These are phyloP conservation scores for Pharus latifolius DNA, from an alignment of 176 grass and related monocot genomes.

Conservation along the genomic window DNA sequence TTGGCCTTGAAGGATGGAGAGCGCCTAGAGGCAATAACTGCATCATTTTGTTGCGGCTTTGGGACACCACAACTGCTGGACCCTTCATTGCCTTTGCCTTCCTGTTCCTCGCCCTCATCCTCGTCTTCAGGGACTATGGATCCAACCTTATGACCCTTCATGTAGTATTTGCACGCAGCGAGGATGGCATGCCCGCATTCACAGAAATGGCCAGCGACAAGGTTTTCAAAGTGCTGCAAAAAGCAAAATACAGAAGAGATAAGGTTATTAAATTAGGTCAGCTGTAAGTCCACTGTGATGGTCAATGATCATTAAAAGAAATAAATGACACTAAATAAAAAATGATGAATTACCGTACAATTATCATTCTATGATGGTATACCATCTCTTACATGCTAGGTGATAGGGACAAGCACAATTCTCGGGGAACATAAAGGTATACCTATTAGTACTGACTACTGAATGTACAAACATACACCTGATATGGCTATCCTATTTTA, in stretches of 20 bases:
- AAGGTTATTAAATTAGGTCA: neutral
- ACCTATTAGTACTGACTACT: no score
- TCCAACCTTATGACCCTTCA: constrained; percentile 54
- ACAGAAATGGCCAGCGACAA: constrained; percentile 63
- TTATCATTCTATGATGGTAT: no score
- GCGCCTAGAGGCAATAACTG: neutral
- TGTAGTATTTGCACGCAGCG: constrained; percentile 65
- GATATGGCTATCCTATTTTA: no score
- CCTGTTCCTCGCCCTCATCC: constrained; percentile 19
- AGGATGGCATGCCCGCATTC: constrained; percentile 45
- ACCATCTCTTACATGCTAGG: no score
- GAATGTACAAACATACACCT: no score
- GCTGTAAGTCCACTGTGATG: no score
- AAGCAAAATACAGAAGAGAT: constrained; percentile 8
- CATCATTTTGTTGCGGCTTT: neutral
- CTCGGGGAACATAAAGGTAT: no score
- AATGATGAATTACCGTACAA: no score
- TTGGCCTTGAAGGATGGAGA: constrained; percentile 20
- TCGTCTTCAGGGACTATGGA: constrained; percentile 39
- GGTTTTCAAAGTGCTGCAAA: constrained; percentile 84
- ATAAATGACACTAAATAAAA: no score
- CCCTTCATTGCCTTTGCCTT: neutral
- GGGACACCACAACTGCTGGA: constrained; percentile 16
- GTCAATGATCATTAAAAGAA: no score
- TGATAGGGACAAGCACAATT: no score